Evolutionary conservation across 2,329 filamentous ascomycete species (phyloP), one percentile per base, ranked within the genome.

Genomic region (Metarhizium humberi): DNA sequence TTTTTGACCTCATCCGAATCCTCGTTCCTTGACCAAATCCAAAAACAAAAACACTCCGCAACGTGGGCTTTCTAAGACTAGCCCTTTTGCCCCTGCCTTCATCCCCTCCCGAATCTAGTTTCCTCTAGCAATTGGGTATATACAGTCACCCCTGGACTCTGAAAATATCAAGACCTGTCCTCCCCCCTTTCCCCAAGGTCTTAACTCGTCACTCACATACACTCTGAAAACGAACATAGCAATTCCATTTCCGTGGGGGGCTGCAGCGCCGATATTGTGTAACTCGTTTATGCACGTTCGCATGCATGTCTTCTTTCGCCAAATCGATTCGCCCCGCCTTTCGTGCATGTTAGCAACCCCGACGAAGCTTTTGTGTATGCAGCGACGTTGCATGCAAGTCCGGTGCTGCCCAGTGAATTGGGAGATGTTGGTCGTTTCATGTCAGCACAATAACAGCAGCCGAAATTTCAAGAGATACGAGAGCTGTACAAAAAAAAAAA

Each of bases 121-220:
- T 14, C 25, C 30, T 55, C 52, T 49, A 50, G 43, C 52, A 52
- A 47, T 38, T 46, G 45, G 45, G 52, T 57, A 52, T 57, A 55
- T 55, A 55, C 50, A 52, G 30, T 30, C 46, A 52, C 52, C 20
- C 50, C 29, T 14, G 13, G 34, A 30, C 7, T 48, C 20, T 48
- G 45, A 20, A 25, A 4, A 13, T 29, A 14, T 48, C 45, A 16
- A 30, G 45, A 29, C 25, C 25, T 30, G 7, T 11, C 45, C 25
- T 30, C 45, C 45, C 25, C 25, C 18, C 13, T 34, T 34, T 6
- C n/a, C 18, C 20, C 5, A 10, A 10, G 20, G 10, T 30, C 25
- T 30, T n/a, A 43, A 20, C 32, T 32, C n/a, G 36, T 42, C 45
- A 48, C 45, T 30, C 14, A 16, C 7, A 29, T 20, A 30, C 7